Evolutionary conservation across 768 basidiomycete genomes (phyloP), one percentile per base, ranked within the genome.

Genomic region (Brasilioporus rufonigricans): DNA sequence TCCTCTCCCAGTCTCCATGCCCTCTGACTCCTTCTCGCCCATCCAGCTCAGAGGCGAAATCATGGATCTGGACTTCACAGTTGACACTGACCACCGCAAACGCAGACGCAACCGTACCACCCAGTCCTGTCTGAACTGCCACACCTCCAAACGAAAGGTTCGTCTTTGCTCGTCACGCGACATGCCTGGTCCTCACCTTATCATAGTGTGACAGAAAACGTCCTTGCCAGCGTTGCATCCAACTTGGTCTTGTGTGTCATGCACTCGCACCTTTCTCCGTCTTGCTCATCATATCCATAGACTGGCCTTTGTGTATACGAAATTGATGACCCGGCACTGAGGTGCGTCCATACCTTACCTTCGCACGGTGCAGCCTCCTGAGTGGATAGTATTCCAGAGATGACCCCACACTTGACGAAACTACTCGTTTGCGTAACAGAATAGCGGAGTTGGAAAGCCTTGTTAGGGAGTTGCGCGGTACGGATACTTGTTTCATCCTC

Each of bases 251-350:
- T 71, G 92, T 92, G 74, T 56, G 70, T 60, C 19, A n/a, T 51
- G 52, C 29, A 27, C 52, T 38, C 26, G 18, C 31, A 46, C 41
- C 23, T 2, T 48, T 33, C 39, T 52, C 35, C 38, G 9, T 50
- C 56, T 44, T 1, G 46, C 57, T 60, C 41, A 44, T 49, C 54
- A 3, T 14, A 21, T 16, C 61, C 47, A 3, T 7, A 93, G 90
- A 95, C 93, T 21, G 93, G 93, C 48, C 87, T 95, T 18, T 96
- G 93, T 69, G 92, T 96, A 1, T 96, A 96, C 62, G 93, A 96
- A 67, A 89, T 95, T 59, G 93, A 95, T 68, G 93, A 93, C 71
- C 90, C 90, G 14, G 85, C 87, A 11, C 73, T 89, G 35, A 80
- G 89, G 91, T 89, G 60, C 18, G 58, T 35, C n/a, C 53, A 8